Base-by-base conservation (phyloP, 345 rosid genomes). In the Geranium rotundifolium region DNA sequence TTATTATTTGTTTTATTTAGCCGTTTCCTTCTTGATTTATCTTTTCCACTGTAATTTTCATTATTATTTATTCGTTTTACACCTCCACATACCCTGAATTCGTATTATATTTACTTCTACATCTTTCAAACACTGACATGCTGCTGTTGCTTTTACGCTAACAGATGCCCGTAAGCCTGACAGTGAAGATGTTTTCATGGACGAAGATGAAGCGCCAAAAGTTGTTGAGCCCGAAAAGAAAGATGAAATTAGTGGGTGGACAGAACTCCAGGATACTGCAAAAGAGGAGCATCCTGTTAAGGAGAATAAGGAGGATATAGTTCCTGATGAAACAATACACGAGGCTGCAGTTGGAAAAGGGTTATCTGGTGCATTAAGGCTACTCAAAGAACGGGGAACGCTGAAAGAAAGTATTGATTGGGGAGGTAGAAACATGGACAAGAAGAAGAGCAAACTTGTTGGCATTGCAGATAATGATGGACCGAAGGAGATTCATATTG, bases 351-450 rank as follows among this genome's bases (percentile, higher is more conserved):
- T 93, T 41, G 97, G 97, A 23, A 90, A 73, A 84, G 97, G 99
- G 64, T 77, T 93, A 75, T 88, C 97, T 3, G 90, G 95, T 76
- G 97, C 82, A 4, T 63, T 93, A 71, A 81, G 70, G 80, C 85
- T 88, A 70, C 90, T 90, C 18, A 82, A 88, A 74, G 96, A 93
- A 7, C 83, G 96, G 73, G 99, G 99, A 71, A 77, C 90, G 16
- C 91, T 93, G 41, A 93, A 90, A 65, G 99, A 90, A 79, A 79
- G 79, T 59, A 72, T 85, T 52, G 96, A 93, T 9, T 88, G 97
- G 97, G 99, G 96, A 76, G 99, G 97, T 67, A 80, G 99, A 67
- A 93, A 90, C 80, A 93, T 90, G 97, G 99, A 93, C 84, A 93
- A 88, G 81, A 93, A 90, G 74, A 93, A 86, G 81, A 88, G 97